These are phyloP conservation scores for Arthrobotrys iridis DNA, from an alignment of 2,329 filamentous ascomycete genomes.

Conservation along the genomic window DNA sequence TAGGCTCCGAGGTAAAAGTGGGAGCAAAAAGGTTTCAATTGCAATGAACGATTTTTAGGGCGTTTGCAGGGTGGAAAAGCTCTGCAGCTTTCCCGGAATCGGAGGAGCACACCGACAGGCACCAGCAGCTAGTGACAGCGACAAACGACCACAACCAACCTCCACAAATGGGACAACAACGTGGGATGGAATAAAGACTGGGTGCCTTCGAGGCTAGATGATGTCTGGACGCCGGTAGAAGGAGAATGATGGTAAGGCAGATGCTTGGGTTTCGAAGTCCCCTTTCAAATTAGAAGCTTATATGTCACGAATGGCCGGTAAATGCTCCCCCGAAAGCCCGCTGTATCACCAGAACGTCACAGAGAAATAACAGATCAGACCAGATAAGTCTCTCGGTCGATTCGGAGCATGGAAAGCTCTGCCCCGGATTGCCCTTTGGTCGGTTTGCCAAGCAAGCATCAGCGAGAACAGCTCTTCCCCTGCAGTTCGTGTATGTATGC, in stretches of 20 bases:
- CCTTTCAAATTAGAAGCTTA: not conserved
- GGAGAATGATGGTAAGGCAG: not conserved
- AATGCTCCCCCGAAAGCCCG: slow-evolving; percentile 34
- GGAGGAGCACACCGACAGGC: slow-evolving; percentile 45
- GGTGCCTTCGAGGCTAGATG: not conserved
- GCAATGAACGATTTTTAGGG: slow-evolving; percentile 17
- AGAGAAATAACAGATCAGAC: not conserved
- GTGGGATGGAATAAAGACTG: slow-evolving; percentile 11
- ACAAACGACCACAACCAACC: slow-evolving; percentile 24
- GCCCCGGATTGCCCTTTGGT: slow-evolving; percentile 46
- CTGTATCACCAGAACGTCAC: not conserved
- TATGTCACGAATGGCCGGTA: slow-evolving; percentile 4
- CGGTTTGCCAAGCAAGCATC: slow-evolving; percentile 17
- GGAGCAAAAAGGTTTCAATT: slow-evolving; percentile 17
- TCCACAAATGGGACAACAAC: slow-evolving; percentile 38
- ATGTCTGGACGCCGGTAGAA: slow-evolving; percentile 2
- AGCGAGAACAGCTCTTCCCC: slow-evolving; percentile 32
- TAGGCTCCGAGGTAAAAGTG: slow-evolving; percentile 42
- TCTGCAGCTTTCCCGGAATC: slow-evolving; percentile 45
- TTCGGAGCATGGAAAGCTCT: slow-evolving; percentile 32
- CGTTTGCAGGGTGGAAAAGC: slow-evolving; percentile 31
- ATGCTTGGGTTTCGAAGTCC: not conserved
- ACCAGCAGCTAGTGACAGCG: slow-evolving; percentile 29
- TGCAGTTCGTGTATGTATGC: slow-evolving; percentile 45
- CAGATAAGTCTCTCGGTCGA: slow-evolving; percentile 22